Percentiles rank a stretch among this genome's conserved stretches.
These are phyloP conservation scores for Chalciporus piperatus DNA, from an alignment of 768 basidiomycete species.

Conservation along the genomic window DNA sequence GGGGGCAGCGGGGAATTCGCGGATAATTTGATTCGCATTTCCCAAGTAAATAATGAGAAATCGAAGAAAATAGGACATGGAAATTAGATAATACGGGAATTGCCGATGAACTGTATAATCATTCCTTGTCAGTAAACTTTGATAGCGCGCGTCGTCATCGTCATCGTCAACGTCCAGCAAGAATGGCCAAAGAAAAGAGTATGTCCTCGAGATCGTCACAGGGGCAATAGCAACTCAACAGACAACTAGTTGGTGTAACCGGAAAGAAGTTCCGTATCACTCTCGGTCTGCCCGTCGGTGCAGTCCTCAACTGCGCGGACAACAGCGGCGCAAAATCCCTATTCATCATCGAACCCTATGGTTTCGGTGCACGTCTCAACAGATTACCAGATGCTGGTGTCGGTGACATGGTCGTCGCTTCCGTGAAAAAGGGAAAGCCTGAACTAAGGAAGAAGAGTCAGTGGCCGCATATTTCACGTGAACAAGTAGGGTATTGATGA, in stretches of 20 bases:
- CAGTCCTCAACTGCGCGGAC: slow-evolving; percentile 96
- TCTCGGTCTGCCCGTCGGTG: slow-evolving; percentile 89
- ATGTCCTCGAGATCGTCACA: not conserved
- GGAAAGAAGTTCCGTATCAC: slow-evolving; percentile 98
- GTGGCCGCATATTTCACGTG: slow-evolving; percentile 29
- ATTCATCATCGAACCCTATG: slow-evolving; percentile 92
- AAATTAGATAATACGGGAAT: not conserved
- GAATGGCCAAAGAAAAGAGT: slow-evolving; percentile 28
- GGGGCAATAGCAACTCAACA: not conserved
- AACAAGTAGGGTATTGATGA: slow-evolving; percentile 4
- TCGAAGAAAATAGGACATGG: not conserved
- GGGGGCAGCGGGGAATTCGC: slow-evolving; percentile 45
- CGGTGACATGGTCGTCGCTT: slow-evolving; percentile 93
- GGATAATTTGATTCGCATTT: slow-evolving; percentile 51
- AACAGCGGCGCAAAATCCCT: slow-evolving; percentile 98
- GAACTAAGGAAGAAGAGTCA: slow-evolving; percentile 99
- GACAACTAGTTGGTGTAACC: slow-evolving; percentile 53
- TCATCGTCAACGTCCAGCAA: slow-evolving; percentile 8
- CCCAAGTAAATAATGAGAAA: not conserved
- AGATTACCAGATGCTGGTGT: slow-evolving; percentile 95
- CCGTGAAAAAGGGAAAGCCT: slow-evolving; percentile 99
- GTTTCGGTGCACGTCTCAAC: slow-evolving; percentile 95
- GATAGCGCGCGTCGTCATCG: slow-evolving; percentile 3
- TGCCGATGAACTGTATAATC: not conserved
- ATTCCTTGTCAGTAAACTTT: slow-evolving; percentile 7